Evolutionary conservation across 495 filamentous ascomycete species (phyloP), one percentile per base, ranked within the genome.

Genomic region (Diplogelasinospora grovesii): DNA sequence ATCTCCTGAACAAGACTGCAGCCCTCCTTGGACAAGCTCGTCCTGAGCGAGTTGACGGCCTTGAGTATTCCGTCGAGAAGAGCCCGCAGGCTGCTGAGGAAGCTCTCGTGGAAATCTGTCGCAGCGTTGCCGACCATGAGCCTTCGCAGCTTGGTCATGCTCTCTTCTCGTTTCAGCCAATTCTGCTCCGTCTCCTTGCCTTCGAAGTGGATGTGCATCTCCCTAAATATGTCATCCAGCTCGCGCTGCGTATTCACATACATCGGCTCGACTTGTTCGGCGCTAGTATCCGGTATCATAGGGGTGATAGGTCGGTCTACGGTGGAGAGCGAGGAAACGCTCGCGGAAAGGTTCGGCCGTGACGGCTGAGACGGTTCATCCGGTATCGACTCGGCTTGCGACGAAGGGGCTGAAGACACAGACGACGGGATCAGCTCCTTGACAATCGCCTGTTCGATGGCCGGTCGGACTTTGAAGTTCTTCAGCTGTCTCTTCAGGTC

Each of bases 51-150:
- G 54, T 77, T 83, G 29, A 85, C 77, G 5, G 81, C 83, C 56
- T 95, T 96, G 51, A 97, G 71, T 29, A 97, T 89, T 35, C 88
- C 88, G 54, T 97, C 92, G 13, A 95, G 64, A 5, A 92, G 61
- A 9, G 66, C 68, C 46, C 89, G 88, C 22, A 93, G 74, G 32
- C 75, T 75, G 8, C 71, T 63, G 14, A 90, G 42, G 49, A 83
- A 94, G 2, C 72, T 63, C 23, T 78, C 74, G 16, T 76, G 71
- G 50, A 82, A 95, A 33, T 92, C 84, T 13, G 78, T 73, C 5
- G 84, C 80, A 4, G 82, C 86, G 60, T 97, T 98, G 29, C 92
- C 92, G 36, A 78, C 79, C 7, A 82, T 79, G 13, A 97, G 69
- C 46, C 79, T 75, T 21, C 90, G 80, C 8, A 97, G 59, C 41